phyloP scores from a whole-genome alignment of 2,329 filamentous ascomycete genomes.

The Cordyceps cicadae region DNA sequence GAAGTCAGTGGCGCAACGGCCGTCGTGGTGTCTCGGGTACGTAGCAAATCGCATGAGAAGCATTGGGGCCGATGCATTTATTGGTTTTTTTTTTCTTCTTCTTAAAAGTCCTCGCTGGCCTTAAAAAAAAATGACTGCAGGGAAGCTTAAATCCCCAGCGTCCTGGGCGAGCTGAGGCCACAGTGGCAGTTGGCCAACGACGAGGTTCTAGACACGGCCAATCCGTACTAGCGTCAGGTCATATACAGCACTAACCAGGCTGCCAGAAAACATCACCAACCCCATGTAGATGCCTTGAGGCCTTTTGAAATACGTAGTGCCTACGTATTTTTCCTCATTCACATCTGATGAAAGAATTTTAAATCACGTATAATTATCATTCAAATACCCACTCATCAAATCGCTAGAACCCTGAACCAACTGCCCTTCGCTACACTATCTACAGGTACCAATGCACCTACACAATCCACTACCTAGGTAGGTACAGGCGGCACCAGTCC shows the following conservation, averaged over 20 bases:
- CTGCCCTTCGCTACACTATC: not conserved
- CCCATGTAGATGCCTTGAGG: too few species aligned
- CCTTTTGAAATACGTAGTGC: too few species aligned
- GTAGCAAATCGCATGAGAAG: not conserved
- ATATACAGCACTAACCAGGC: not conserved
- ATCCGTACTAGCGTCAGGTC: not conserved
- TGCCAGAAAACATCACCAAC: not conserved
- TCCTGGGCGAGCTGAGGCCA: not conserved
- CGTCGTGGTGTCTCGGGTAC: not conserved
- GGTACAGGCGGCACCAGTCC: not conserved
- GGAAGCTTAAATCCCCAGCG: too few species aligned
- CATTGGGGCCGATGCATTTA: too few species aligned
- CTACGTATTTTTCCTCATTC: not conserved
- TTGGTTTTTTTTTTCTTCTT: too few species aligned
- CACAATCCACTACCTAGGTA: not conserved
- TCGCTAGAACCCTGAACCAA: not conserved
- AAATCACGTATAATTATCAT: not conserved
- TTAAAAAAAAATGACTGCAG: not conserved
- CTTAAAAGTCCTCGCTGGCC: too few species aligned
- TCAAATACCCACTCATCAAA: not conserved
- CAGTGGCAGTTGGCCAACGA: not conserved
- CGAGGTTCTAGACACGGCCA: slow-evolving; percentile 1
- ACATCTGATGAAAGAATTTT: not conserved
- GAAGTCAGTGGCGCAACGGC: not conserved
- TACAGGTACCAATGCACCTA: too few species aligned